Conservation (phyloP, 345 rosid species). For the Psidium friedrichsthalianum region DNA sequence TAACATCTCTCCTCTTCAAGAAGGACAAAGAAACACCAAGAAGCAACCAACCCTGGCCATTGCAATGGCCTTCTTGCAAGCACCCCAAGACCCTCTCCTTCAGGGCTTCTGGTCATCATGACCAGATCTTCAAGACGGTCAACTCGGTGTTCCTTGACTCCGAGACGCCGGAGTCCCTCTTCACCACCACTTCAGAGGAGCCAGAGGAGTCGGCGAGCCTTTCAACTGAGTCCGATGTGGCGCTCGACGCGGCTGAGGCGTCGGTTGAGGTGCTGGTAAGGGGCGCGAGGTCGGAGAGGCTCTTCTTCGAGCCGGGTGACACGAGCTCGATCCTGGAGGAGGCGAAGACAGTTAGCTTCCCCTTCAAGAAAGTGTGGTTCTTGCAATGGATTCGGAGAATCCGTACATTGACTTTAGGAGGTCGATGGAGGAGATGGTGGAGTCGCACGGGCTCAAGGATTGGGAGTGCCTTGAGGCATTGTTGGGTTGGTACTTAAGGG, state of each 20-base stretch:
- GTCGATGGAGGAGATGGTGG: conserved; percentile 96
- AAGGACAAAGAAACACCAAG: neutral
- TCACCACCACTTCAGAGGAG: conserved; percentile 31
- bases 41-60: conserved; percentile 4
- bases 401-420: conserved; percentile 69
- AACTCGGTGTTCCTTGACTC: conserved; percentile 52
- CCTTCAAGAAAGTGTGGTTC: conserved; percentile 41
- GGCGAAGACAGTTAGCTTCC: conserved; percentile 12
- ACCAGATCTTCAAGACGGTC: conserved; percentile 58
- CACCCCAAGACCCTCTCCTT: conserved; percentile 57
- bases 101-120: conserved; percentile 17
- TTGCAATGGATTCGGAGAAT: conserved; percentile 68
- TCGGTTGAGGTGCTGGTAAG: conserved; percentile 48
- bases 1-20: conserved; percentile 24
- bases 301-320: conserved; percentile 58
- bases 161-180: conserved; percentile 21
- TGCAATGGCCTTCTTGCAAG: conserved; percentile 48
- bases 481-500: conserved; percentile 68
- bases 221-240: conserved; percentile 18
- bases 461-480: conserved; percentile 72
- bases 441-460: conserved; percentile 48
- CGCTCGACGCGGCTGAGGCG: conserved; percentile 2
- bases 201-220: conserved; percentile 10
- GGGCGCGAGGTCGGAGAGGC: conserved; percentile 45
- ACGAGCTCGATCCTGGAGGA: conserved; percentile 61